Evolutionary conservation across 2,329 filamentous ascomycete species (phyloP), one percentile per base, ranked within the genome.

Genomic region (Aspergillus texensis): DNA sequence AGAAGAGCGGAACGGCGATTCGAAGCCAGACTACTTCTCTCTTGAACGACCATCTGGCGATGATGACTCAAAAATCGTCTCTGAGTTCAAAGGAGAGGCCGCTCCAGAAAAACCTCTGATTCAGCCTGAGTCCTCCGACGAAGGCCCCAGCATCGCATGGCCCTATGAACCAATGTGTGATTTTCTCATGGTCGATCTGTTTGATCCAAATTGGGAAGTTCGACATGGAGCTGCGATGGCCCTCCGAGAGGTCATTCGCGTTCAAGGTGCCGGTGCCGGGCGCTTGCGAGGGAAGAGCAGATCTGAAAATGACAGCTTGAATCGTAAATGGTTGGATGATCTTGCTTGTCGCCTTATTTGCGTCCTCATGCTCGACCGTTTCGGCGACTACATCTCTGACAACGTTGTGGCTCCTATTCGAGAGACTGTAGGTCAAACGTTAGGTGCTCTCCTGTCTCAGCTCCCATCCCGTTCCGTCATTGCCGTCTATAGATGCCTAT

Each of bases 361-460:
- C 75, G 94, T 99, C 58, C 90, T 99, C 72, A 97, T 99, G 89
- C 88, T 99, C 19, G 95, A 99, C 79, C 89, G 94, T 59, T 99
- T 99, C 74, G 96, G 94, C 62, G 95, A 99, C 75, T 99, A 97
- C 80, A 95, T 96, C 63, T 97, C 94, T 6, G 95, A 99, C 77
- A 99, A 93, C 59, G 96, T 96, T 0, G 93, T 99, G 46, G 95
- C 95, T 0, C 95, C 95, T 0, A 97, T 99, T 67, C 86, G 95
- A 68, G 95, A 99, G 80, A 97, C 94, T 0, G 92, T 96, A 46
- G 95, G 95, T 53, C 95, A 99, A 79, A 94, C 94, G 2, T 83
- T 99, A 16, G 96, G 94, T 70, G 93, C 94, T 14, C 88, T 96
- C 16, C 82, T 99, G 60, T 93, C 92, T 68, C 93, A 97, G 75